Percentiles rank a stretch among this genome's conserved stretches.
These are phyloP conservation scores for Jaltomata sinuosa DNA, from an alignment of 257 asterid species.

Conservation along the genomic window DNA sequence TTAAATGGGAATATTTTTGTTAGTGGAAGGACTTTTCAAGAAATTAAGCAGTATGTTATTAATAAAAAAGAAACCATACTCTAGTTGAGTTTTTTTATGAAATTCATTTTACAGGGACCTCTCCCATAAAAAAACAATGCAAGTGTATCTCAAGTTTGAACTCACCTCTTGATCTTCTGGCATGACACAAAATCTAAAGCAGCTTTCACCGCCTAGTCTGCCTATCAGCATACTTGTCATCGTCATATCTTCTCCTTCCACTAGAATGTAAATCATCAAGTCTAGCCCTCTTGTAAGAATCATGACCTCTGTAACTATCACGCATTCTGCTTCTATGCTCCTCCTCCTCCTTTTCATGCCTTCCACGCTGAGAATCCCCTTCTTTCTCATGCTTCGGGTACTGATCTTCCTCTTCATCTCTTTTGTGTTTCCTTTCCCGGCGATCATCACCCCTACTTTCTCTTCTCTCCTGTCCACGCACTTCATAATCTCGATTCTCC, in stretches of 20 bases:
- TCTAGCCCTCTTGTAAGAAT: conserved; percentile 43
- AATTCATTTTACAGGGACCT: neutral
- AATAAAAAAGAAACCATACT: neutral
- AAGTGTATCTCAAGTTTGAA: neutral
- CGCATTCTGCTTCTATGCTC: conserved; percentile 25
- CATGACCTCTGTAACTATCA: conserved; percentile 33
- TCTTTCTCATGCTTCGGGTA: conserved; percentile 26
- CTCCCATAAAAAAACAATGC: neutral
- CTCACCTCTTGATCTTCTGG: neutral
- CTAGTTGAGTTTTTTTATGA: neutral
- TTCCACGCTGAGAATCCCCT: conserved; percentile 14
- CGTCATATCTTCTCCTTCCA: conserved; percentile 36
- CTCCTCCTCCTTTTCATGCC: conserved; percentile 31
- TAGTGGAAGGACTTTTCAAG: neutral
- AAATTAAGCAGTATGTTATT: neutral
- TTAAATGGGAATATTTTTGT: neutral
- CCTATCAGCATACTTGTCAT: conserved; percentile 49
- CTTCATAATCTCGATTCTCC: conserved; percentile 24
- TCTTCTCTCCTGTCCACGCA: conserved; percentile 28
- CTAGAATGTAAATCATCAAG: conserved; percentile 45
- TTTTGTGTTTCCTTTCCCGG: conserved; percentile 39
- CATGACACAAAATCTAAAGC: neutral
- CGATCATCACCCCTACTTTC: conserved; percentile 33
- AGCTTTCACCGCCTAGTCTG: conserved; percentile 28
- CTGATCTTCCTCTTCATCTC: conserved; percentile 43